phyloP scores from a whole-genome alignment of 176 grass and related monocot species.

The Avena atlantica region DNA sequence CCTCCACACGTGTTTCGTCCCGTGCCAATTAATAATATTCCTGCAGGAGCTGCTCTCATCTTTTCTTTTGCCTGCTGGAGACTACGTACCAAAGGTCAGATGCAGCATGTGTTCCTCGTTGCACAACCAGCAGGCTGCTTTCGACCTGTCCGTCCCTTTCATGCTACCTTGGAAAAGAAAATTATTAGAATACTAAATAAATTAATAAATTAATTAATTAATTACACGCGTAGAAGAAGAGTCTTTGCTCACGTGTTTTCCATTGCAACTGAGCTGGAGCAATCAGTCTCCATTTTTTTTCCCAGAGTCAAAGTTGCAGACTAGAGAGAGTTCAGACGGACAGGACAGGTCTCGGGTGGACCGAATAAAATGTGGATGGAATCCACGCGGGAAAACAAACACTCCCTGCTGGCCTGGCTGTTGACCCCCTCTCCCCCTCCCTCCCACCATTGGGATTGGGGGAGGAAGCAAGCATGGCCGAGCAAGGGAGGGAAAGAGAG shows the following conservation, averaged over 20 bases:
- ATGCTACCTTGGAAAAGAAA: neutral
- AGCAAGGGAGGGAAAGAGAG: too few species aligned
- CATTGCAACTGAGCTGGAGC: neutral
- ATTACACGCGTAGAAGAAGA: neutral
- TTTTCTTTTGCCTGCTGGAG: neutral
- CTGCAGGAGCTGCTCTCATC: neutral
- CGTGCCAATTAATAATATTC: neutral
- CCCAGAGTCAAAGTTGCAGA: constrained; percentile 30
- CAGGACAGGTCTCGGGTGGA: constrained; percentile 10
- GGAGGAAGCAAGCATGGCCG: neutral
- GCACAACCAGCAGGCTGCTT: neutral
- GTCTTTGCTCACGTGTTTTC: constrained; percentile 20
- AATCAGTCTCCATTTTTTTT: constrained; percentile 4
- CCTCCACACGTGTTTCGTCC: neutral
- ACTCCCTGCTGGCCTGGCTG: constrained; percentile 33
- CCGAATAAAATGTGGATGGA: constrained; percentile 36
- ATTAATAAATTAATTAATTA: neutral
- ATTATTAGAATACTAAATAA: neutral
- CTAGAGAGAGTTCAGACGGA: constrained; percentile 17
- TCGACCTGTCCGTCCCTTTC: constrained; percentile 18
- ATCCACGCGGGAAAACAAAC: constrained; percentile 48
- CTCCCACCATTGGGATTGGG: neutral
- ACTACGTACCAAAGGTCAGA: neutral
- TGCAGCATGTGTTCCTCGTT: constrained; percentile 27
- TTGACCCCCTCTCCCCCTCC: constrained; percentile 41